Evolutionary conservation across 78 protist species (phyloP), one percentile per base, ranked within the genome.

Genomic region (Reticulomyxa filosa): DNA sequence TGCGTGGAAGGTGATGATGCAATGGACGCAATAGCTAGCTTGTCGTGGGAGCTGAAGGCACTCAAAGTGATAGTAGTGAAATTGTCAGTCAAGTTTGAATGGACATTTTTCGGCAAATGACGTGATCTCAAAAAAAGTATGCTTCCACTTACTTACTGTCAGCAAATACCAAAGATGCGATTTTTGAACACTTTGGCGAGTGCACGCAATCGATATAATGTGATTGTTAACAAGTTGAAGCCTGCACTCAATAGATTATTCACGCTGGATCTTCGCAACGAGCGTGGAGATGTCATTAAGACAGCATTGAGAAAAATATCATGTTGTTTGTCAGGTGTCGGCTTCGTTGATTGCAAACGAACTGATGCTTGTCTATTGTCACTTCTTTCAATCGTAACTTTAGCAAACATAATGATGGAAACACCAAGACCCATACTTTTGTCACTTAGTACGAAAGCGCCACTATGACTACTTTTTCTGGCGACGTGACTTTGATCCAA

Each of bases 1-100:
- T 87, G 92, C 53, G 87, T 82, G 91, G 85, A 92, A 38, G 95
- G 91, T 51, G 95, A 89, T 26, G 95, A 85, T 53, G 95, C 92
- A n/a, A 90, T 85, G 46, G 95, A 75, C 17, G 84, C 23, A 37
- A 85, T 81, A 90, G 87, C 87, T 2, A 87, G 79, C 61, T 29
- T 88, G 32, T 83, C 91, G 38, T 85, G 90, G 94, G 94, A 85
- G 56, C 72, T 88, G 38, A 85, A 85, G 81, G 78, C 83, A 23
- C 94, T 91, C 68, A 88, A 88, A 77, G 79, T 88, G 59, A 82
- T 83, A 51, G 95, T 90, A 55, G 95, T 88, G 30, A 69, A 85
- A 65, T 75, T 85, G 35, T 81, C 62, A 25, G 62, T 35, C 30
- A 2, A 3, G 6, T 38, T n/a, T 56, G 36, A 4, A 10, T 5